Conservation (phyloP, 257 asterid species). For the Solanum acaule region DNA sequence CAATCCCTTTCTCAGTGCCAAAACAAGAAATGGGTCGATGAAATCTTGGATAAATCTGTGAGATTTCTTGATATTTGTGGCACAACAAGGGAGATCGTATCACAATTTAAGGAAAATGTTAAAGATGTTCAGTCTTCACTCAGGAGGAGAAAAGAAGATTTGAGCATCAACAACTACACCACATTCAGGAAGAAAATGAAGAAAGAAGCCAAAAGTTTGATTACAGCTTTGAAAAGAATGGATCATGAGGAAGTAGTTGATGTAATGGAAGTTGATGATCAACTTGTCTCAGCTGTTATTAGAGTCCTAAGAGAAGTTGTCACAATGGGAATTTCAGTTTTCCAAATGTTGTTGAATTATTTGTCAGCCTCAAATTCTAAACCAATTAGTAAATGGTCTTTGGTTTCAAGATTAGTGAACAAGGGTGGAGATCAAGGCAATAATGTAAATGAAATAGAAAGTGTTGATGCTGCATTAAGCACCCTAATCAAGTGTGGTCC, state of each 20-base stretch:
- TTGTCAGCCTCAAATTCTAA: not conserved
- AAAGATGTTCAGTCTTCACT: not conserved
- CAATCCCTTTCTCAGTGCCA: constrained; percentile 5
- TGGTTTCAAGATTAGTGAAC: constrained; percentile 6
- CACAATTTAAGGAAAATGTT: not conserved
- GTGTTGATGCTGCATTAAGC: not conserved
- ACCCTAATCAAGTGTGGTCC: not conserved
- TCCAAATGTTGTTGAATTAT: not conserved
- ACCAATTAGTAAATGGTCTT: not conserved
- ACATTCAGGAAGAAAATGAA: constrained; percentile 13
- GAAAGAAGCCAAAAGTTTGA: not conserved
- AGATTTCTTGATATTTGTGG: constrained; percentile 9
- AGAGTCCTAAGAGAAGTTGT: constrained; percentile 3
- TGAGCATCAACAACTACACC: not conserved
- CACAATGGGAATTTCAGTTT: not conserved
- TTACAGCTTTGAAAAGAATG: not conserved
- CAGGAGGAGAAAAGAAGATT: constrained; percentile 6
- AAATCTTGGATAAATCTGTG: not conserved
- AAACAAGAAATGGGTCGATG: constrained; percentile 5
- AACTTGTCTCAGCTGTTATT: constrained; percentile 6
- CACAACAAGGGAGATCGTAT: not conserved
- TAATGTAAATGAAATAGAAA: not conserved
- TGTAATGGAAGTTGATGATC: constrained; percentile 3
- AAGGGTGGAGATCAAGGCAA: not conserved
- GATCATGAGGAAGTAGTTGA: not conserved